Base-by-base conservation (phyloP, 352 stramenopile genomes). In the Globisporangium spinosum region DNA sequence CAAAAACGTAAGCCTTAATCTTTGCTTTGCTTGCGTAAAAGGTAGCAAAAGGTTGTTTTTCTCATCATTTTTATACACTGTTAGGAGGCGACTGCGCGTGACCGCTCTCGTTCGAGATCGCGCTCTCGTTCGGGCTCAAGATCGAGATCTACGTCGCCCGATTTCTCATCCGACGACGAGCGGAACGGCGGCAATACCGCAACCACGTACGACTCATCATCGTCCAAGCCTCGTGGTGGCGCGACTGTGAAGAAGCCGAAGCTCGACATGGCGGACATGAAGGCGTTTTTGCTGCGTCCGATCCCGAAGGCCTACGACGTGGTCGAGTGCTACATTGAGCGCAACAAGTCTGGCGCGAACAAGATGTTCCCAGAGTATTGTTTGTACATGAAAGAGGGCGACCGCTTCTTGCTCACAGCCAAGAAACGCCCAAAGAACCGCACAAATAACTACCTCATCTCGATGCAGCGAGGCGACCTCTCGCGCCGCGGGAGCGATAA, bases 381-480 rank as follows among this genome's bases (percentile, higher is more conserved):
- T 43, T 72, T 97, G 64, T 96, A 96, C 76, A 89, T 96, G 83
- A 94, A 98, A 73, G 93, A 98, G 32, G 94, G 91, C 9, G 92
- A 99, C 67, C 89, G 88, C 20, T 99, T 99, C 78, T 73, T 99
- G n/a, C 89, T 99, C 69, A 97, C 92, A 17, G 93, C 89, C 47
- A 99, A 99, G 79, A 99, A 99, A 72, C 83, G 95, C 13, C 82
- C 89, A 8, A 98, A 98, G 70, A 98, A 98, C 75, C 96, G 94
- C 72, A 99, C 96, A 29, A 98, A 90, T 67, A 99, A 99, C 73
- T 99, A 99, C 79, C 75, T 98, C 29, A 90, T 99, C 56, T 98
- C 89, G 8, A 93, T 97, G 79, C 90, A 97, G 68, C 83, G 91
- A 35, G 94, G 93, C 15, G 97, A 99, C 69, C 79, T 98, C 57